These are phyloP conservation scores for Cyberlindnera sargentensis DNA, from an alignment of 805 yeast species.

Conservation along the genomic window DNA sequence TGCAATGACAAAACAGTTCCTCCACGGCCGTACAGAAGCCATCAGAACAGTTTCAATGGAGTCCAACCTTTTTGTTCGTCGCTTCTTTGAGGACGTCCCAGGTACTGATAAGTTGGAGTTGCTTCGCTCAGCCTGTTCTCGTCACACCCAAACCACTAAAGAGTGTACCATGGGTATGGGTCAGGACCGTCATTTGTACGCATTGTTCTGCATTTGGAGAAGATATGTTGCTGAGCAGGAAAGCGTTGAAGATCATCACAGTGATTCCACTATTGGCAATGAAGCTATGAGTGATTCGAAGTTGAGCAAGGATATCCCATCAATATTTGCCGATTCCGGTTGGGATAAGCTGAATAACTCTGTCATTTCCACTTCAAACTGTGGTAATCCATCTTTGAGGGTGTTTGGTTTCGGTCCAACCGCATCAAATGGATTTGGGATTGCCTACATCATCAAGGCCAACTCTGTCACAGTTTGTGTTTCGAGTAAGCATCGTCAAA, in stretches of 20 bases:
- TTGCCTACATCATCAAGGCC: conserved; percentile 80
- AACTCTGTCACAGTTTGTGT: conserved; percentile 76
- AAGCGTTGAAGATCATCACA: conserved; percentile 23
- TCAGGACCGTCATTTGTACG: conserved; percentile 89
- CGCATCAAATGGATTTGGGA: conserved; percentile 84
- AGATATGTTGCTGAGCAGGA: conserved; percentile 35
- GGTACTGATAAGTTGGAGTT: conserved; percentile 48
- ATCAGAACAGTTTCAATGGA: conserved; percentile 78
- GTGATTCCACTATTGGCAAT: conserved; percentile 19
- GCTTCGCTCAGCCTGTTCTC: conserved; percentile 61
- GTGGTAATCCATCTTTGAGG: conserved; percentile 86
- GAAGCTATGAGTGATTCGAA: conserved; percentile 1
- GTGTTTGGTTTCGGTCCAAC: conserved; percentile 92
- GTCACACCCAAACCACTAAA: conserved; percentile 62
- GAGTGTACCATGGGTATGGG: conserved; percentile 73
- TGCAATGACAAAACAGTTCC: conserved; percentile 85
- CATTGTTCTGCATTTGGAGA: conserved; percentile 83
- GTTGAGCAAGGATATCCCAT: conserved; percentile 44
- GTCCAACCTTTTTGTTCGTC: conserved; percentile 75
- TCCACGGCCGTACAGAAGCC: conserved; percentile 92
- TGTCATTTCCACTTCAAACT: conserved; percentile 75
- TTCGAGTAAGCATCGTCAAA: conserved; percentile 84
- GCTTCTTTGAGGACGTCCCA: conserved; percentile 66
- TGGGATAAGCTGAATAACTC: conserved; percentile 84
- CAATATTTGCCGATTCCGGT: conserved; percentile 76